A percentile compares a stretch with the other conserved stretches of the same genome.
These are phyloP conservation scores for Myriosclerotinia curreyana DNA, from an alignment of 2,329 filamentous ascomycete genomes.

Conservation along the genomic window DNA sequence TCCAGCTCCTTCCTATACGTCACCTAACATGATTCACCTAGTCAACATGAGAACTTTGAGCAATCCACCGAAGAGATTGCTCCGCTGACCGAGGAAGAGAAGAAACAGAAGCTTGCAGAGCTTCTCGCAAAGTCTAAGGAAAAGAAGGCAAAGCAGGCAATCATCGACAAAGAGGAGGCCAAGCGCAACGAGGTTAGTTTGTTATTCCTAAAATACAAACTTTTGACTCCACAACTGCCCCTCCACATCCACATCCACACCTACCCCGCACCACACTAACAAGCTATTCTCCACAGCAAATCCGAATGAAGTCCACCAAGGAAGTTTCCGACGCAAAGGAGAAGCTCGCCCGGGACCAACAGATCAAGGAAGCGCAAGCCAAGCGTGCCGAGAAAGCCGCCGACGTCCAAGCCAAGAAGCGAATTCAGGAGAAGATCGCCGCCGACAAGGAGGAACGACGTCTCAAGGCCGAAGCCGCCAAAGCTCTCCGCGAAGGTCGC, in stretches of 20 bases:
- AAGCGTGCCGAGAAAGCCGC: conserved; percentile 86
- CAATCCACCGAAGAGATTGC: conserved; percentile 92
- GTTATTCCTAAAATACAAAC: conserved; percentile 2
- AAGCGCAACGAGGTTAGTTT: conserved; percentile 75
- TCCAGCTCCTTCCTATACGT: background rate
- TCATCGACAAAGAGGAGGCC: conserved; percentile 74
- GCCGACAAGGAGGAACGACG: conserved; percentile 89
- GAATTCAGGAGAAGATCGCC: conserved; percentile 90
- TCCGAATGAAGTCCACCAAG: conserved; percentile 81
- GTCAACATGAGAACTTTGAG: conserved; percentile 83
- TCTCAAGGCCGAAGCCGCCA: conserved; percentile 79
- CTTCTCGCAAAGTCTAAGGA: conserved; percentile 67
- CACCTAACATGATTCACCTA: conserved; percentile 38
- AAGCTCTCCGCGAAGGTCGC: conserved; percentile 80
- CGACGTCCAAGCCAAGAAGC: conserved; percentile 80
- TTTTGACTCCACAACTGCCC: background rate
- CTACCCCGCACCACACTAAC: conserved; percentile 1
- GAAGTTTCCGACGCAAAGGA: conserved; percentile 89
- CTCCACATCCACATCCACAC: conserved; percentile 11
- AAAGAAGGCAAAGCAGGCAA: conserved; percentile 66
- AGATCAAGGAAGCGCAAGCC: conserved; percentile 82
- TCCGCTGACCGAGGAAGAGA: conserved; percentile 88
- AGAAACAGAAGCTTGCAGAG: conserved; percentile 73
- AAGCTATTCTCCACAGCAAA: conserved; percentile 48
- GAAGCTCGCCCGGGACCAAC: conserved; percentile 81